phyloP scores from a whole-genome alignment of 345 rosid species.

The Gossypium australe region DNA sequence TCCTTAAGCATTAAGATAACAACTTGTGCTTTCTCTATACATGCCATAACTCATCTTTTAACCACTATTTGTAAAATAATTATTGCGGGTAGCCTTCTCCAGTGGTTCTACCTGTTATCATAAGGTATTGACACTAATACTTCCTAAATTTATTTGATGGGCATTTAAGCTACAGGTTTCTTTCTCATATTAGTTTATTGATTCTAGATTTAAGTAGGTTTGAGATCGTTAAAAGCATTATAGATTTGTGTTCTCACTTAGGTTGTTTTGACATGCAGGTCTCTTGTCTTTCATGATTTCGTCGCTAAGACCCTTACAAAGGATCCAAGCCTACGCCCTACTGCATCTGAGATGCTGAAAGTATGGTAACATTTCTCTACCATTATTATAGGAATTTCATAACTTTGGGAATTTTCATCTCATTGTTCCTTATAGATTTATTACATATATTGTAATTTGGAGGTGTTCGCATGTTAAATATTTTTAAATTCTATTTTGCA shows the following conservation, averaged over 20 bases:
- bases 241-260: slow-evolving; percentile 9
- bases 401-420: background rate
- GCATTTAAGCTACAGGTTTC: background rate
- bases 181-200: background rate
- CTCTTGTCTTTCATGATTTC: slow-evolving; percentile 97
- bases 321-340: slow-evolving; percentile 91
- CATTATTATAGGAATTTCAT: background rate
- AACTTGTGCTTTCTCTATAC: background rate
- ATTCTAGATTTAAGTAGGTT: background rate
- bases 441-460: background rate
- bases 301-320: slow-evolving; percentile 94
- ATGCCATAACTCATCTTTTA: background rate
- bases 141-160: background rate
- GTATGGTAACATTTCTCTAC: slow-evolving; percentile 30
- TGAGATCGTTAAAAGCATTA: background rate
- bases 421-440: background rate
- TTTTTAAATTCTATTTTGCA: background rate
- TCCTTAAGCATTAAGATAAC: background rate
- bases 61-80: background rate
- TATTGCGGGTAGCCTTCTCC: background rate
- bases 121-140: background rate
- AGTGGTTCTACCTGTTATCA: background rate
- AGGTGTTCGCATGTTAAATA: background rate
- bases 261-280: slow-evolving; percentile 44
- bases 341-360: slow-evolving; percentile 96